Evolutionary conservation across 495 filamentous ascomycete genomes (phyloP), one percentile per base, ranked within the genome.

Genomic region (Entonaema liquescens): DNA sequence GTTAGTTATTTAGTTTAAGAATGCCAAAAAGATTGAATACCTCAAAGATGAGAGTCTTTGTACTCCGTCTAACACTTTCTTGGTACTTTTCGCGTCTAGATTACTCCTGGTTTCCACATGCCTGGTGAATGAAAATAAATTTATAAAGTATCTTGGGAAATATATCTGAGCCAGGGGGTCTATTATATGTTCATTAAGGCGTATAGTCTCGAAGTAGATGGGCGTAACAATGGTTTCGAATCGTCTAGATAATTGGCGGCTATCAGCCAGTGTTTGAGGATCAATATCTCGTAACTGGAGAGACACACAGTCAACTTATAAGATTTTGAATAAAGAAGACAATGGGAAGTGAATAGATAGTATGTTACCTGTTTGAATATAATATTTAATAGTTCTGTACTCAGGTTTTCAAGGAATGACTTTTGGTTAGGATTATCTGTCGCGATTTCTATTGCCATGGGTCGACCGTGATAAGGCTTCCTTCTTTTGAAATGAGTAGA

Each of bases 171-270:
- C 55, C 0, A 57, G n/a, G 19, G 56, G 56, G 3, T 54, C 65
- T 53, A 75, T 57, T 57, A 79, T 67, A 47, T 50, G 54, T 5
- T 47, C 53, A 12, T 75, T 76, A 2, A 79, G 49, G 0, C 40
- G 55, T 3, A 79, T 17, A 7, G 67, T 76, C 7, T 68, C 59
- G 55, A 77, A 79, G 21, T 66, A 52, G 12, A 80, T 70, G 0
- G 78, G 77, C 11, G 67, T 71, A 12, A 68, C 53, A 23, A 79
- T 68, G 7, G 61, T 28, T 38, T 79, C 63, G 31, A 80, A 65
- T 25, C 72, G 62, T 31, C 26, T 71, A 36, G 72, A 75, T 21
- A 77, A 28, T 29, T 55, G 52, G n/a, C 75, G 73, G 19, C 42
- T 73, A 8, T 19, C 13, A n/a, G 65, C 61, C 25, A 77, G 35